phyloP scores from a whole-genome alignment of 768 basidiomycete genomes.

The Termitomyces sp. region DNA sequence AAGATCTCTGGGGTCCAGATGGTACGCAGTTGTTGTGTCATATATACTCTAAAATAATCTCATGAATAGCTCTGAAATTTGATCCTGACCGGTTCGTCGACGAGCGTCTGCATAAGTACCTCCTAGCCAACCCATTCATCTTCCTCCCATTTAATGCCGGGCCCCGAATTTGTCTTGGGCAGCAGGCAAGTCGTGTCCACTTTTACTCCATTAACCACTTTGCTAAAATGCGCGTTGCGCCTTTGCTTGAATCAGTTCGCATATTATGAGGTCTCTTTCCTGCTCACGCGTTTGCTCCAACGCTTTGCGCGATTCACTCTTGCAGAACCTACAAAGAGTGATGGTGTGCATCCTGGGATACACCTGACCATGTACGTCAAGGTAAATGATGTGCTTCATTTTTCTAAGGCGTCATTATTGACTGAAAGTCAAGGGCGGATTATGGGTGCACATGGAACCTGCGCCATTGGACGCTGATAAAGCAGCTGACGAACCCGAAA shows the following conservation, averaged over 20 bases:
- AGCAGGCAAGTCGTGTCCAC: constrained; percentile 31
- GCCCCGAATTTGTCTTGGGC: constrained; percentile 49
- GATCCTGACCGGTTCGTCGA: constrained; percentile 71
- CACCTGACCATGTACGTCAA: constrained; percentile 54
- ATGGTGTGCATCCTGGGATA: constrained; percentile 40
- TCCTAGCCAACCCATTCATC: constrained; percentile 55
- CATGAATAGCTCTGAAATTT: constrained; percentile 47
- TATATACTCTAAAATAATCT: background rate
- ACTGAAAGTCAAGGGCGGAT: constrained; percentile 21
- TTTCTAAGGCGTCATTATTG: background rate
- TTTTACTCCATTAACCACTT: background rate
- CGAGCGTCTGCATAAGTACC: constrained; percentile 50
- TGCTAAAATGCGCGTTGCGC: background rate
- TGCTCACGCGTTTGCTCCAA: constrained; percentile 59
- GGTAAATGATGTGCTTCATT: constrained; percentile 22
- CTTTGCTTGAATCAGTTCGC: constrained; percentile 42
- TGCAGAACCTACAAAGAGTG: constrained; percentile 40
- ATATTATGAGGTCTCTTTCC: constrained; percentile 62
- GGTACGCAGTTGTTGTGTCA: constrained; percentile 28
- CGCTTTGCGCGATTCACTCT: constrained; percentile 43
- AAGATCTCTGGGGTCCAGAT: constrained; percentile 66
- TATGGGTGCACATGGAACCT: constrained; percentile 34
- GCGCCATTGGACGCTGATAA: constrained; percentile 5
- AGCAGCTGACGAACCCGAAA: background rate
- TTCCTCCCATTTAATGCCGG: constrained; percentile 54